phyloP scores from a whole-genome alignment of 768 basidiomycete genomes.

The Coprinopsis cinerea region DNA sequence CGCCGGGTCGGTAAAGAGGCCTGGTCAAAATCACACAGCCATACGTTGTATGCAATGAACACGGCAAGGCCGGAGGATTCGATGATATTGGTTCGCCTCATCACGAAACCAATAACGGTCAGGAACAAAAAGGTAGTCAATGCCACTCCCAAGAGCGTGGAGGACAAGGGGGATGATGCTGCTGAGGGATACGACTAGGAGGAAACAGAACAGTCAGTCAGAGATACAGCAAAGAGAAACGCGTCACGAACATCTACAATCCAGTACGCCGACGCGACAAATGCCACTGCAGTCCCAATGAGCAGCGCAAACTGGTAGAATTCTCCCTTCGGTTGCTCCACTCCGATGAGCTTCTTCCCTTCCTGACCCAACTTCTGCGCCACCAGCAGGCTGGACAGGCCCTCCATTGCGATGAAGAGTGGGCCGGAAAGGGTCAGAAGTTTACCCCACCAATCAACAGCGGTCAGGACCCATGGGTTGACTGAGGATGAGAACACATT shows the following conservation, averaged over 20 bases:
- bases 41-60: conserved; percentile 86
- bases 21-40: conserved; percentile 81
- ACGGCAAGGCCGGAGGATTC: conserved; percentile 85
- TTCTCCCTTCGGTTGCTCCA: conserved; percentile 48
- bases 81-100: conserved; percentile 87
- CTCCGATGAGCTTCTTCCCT: conserved; percentile 61
- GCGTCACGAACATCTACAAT: conserved; percentile 61
- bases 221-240: not conserved
- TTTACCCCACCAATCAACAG: conserved; percentile 68
- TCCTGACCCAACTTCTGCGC: conserved; percentile 77
- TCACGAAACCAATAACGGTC: conserved; percentile 84
- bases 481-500: conserved; percentile 70
- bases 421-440: conserved; percentile 68
- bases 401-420: conserved; percentile 76
- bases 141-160: conserved; percentile 84
- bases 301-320: conserved; percentile 71
- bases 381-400: conserved; percentile 77
- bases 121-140: conserved; percentile 87
- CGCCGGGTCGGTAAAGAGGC: conserved; percentile 64
- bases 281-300: conserved; percentile 70
- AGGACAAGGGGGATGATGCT: conserved; percentile 78
- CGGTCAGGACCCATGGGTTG: conserved; percentile 49
- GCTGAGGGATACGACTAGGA: conserved; percentile 74
- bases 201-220: conserved; percentile 13
- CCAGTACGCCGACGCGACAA: conserved; percentile 83